phyloP scores from a whole-genome alignment of 208 protist genomes.

The Trypanosoma platydactyli region DNA sequence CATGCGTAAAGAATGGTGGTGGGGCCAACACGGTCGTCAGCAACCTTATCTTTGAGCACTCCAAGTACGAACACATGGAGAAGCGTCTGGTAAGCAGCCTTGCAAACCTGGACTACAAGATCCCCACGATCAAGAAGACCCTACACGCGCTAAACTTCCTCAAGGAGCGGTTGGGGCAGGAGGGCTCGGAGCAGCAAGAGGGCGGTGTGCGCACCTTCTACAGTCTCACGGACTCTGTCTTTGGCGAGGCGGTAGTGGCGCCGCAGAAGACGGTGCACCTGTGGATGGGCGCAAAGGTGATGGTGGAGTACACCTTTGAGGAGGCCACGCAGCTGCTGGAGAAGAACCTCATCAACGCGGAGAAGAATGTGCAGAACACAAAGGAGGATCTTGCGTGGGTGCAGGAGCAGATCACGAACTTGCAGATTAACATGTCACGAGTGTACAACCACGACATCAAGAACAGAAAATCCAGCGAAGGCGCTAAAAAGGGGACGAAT shows the following conservation, averaged over 20 bases:
- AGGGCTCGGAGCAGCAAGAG: slow-evolving; percentile 35
- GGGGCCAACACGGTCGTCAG: slow-evolving; percentile 83
- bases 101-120: slow-evolving; percentile 84
- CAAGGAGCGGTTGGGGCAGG: slow-evolving; percentile 55
- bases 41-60: slow-evolving; percentile 86
- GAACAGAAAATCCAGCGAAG: slow-evolving; percentile 33
- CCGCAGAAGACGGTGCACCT: slow-evolving; percentile 89
- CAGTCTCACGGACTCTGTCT: slow-evolving; percentile 88
- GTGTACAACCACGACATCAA: slow-evolving; percentile 95
- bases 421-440: slow-evolving; percentile 94
- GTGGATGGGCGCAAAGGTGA: slow-evolving; percentile 96
- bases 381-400: slow-evolving; percentile 95
- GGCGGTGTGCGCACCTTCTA: slow-evolving; percentile 78
- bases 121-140: slow-evolving; percentile 93
- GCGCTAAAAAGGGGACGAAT: background rate
- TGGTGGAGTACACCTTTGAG: slow-evolving; percentile 97
- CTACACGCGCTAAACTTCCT: slow-evolving; percentile 87
- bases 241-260: slow-evolving; percentile 79
- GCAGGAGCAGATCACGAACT: slow-evolving; percentile 95
- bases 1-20: slow-evolving; percentile 79
- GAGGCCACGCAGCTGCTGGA: slow-evolving; percentile 91
- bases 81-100: slow-evolving; percentile 85
- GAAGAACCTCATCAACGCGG: slow-evolving; percentile 85
- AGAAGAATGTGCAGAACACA: slow-evolving; percentile 78
- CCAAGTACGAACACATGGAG: slow-evolving; percentile 94